Evolutionary conservation across 2,329 filamentous ascomycete species (phyloP), one percentile per base, ranked within the genome.

Genomic region (Clathrospora elynae): DNA sequence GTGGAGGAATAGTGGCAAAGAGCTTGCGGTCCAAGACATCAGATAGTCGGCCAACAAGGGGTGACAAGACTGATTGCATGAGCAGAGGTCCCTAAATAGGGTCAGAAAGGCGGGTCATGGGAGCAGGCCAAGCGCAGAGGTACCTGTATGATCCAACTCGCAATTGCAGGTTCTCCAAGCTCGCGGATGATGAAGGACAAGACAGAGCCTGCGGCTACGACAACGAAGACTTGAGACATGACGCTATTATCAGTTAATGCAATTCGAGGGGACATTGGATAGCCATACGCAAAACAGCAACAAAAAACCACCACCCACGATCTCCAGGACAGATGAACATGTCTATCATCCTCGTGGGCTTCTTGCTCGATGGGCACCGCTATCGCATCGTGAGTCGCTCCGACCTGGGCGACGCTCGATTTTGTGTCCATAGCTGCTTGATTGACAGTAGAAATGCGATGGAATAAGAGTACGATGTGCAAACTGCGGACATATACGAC

Each of bases 141-240:
- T 49, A 75, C 75, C 66, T 78, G 77, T 35, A 82, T 81, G 46
- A 82, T 75, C 78, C 79, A 82, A 18, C 78, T 78, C 1, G 77
- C 70, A 11, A 80, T 70, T 1, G 73, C 64, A 8, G 73, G 66
- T 29, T 78, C 73, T 8, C 78, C 78, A 4, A 82, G 62, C 53
- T 82, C 79, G 23, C 78, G 71, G 16, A 79, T 70, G 46, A 78
- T 81, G 56, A 82, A 82, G 0, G 77, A 75, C 39, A 82, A 76
- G 7, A 81, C 78, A 1, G 76, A 79, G 2, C 78, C 77, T 5
- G 78, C 78, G 4, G 78, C 78, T 1, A 78, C 75, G 3, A 80
- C 78, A 4, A 81, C 78, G 42, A 78, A 81, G 8, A 80, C 75
- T 44, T 82, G 79, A 1, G 77, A 70, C 69, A 78, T 74, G 46